Conservation (phyloP, 2,329 filamentous ascomycete genomes). For the Scedosporium minutisporum region DNA sequence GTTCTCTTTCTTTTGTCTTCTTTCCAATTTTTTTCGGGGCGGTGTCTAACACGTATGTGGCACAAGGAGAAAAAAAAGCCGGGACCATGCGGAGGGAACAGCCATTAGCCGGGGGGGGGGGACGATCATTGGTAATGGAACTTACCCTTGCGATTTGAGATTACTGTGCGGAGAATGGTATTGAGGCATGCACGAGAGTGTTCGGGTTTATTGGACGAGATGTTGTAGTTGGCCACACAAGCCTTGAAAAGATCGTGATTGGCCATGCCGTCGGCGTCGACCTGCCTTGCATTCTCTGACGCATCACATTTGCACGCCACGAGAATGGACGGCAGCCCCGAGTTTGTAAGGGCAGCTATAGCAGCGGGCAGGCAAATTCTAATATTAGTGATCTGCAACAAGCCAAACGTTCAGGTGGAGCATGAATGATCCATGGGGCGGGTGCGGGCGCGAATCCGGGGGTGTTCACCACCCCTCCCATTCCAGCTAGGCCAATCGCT, state of each 20-base stretch:
- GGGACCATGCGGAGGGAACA: neutral
- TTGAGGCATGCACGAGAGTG: constrained; percentile 68
- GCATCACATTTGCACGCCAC: constrained; percentile 88
- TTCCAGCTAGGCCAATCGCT: too few relatives aligned
- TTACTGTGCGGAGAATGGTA: constrained; percentile 62
- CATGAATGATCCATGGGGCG: constrained; percentile 6
- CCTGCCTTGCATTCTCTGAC: constrained; percentile 57
- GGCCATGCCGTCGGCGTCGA: constrained; percentile 58
- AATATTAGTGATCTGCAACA: neutral
- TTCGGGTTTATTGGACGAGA: constrained; percentile 60
- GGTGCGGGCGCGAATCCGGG: neutral
- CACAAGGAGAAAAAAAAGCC: neutral
- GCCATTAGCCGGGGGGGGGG: neutral
- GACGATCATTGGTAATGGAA: constrained; percentile 12
- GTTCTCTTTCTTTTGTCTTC: neutral
- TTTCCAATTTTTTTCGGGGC: neutral
- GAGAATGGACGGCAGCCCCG: constrained; percentile 65
- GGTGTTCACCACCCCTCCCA: neutral
- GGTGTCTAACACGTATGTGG: too few relatives aligned
- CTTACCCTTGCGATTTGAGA: constrained; percentile 60
- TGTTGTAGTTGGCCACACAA: constrained; percentile 63
- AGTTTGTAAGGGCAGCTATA: constrained; percentile 62
- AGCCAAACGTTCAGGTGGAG: constrained; percentile 10
- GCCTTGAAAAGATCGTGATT: constrained; percentile 55
- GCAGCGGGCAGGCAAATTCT: neutral